Conservation (phyloP, 2,329 filamentous ascomycete species). For the Ophiocordyceps camponoti-saundersi region DNA sequence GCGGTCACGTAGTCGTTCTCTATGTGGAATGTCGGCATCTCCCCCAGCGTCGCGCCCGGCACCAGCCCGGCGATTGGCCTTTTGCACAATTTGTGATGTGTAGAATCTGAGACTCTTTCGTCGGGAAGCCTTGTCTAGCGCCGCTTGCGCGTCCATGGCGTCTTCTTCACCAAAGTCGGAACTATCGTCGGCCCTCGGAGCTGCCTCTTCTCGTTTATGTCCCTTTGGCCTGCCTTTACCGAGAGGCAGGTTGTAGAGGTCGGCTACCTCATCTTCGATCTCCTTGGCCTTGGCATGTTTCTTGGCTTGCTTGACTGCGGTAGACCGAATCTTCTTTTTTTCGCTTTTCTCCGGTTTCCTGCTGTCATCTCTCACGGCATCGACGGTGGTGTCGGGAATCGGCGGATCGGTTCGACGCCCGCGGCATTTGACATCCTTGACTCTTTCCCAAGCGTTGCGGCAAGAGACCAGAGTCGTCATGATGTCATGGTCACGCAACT, state of each 20-base stretch:
- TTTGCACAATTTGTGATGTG: slow-evolving; percentile 92
- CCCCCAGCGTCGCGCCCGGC: slow-evolving; percentile 61
- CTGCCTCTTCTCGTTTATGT: slow-evolving; percentile 9
- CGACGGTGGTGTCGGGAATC: background rate
- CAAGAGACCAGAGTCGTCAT: slow-evolving; percentile 75
- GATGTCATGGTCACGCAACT: slow-evolving; percentile 76
- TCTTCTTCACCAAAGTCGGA: slow-evolving; percentile 93
- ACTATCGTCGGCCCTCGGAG: slow-evolving; percentile 38
- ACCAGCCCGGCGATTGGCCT: slow-evolving; percentile 67
- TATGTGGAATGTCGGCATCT: slow-evolving; percentile 70
- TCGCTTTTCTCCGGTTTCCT: slow-evolving; percentile 3
- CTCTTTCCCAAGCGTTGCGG: slow-evolving; percentile 62
- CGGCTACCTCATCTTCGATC: slow-evolving; percentile 53
- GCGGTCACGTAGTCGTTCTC: slow-evolving; percentile 74
- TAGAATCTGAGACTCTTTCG: slow-evolving; percentile 95
- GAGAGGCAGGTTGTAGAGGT: slow-evolving; percentile 46
- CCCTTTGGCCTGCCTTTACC: slow-evolving; percentile 28
- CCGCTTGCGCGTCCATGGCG: slow-evolving; percentile 56
- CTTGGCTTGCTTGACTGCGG: slow-evolving; percentile 20
- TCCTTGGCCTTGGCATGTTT: slow-evolving; percentile 34
- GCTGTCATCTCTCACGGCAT: background rate
- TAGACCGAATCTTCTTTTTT: slow-evolving; percentile 18
- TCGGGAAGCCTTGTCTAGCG: slow-evolving; percentile 71
- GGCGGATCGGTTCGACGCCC: slow-evolving; percentile 17
- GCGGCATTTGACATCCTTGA: slow-evolving; percentile 44